These are phyloP conservation scores for Avena eriantha DNA, from an alignment of 176 grass and related monocot species.

Conservation along the genomic window DNA sequence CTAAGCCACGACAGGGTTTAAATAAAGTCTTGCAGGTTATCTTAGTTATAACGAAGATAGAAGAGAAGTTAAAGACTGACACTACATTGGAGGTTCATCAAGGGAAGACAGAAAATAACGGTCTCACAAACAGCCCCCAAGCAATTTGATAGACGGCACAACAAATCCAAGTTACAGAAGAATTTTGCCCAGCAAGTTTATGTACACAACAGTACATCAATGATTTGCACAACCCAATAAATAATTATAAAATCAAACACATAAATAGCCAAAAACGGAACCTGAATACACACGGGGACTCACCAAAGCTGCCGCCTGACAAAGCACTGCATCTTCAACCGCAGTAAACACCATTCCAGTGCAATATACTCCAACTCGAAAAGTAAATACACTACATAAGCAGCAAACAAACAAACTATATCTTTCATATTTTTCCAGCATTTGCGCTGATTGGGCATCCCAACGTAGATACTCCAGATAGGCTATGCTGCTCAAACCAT, in stretches of 20 bases:
- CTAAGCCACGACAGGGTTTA: no score
- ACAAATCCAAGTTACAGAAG: neutral
- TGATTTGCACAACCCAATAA: conserved; percentile 17
- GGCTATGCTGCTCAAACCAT: conserved; percentile 26
- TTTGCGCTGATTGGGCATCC: neutral
- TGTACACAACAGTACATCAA: conserved; percentile 47
- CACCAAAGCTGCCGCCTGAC: neutral
- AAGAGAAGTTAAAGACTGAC: no score
- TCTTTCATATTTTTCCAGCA: neutral
- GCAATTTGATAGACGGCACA: neutral
- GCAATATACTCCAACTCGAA: conserved; percentile 26
- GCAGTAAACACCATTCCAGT: neutral
- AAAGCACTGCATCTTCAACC: conserved; percentile 32
- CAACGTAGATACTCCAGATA: conserved; percentile 13
- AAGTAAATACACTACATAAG: neutral
- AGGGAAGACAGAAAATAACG: neutral
- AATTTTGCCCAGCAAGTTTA: neutral
- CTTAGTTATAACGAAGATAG: no score
- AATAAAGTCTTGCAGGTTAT: no score
- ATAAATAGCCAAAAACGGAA: conserved; percentile 46
- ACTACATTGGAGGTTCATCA: neutral
- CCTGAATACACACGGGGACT: conserved; percentile 35
- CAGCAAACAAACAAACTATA: conserved; percentile 4
- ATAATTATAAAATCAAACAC: conserved; percentile 32
- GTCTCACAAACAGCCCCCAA: neutral